These are phyloP conservation scores for Penicillium griseofulvum DNA, from an alignment of 2,329 filamentous ascomycete species.

Conservation along the genomic window DNA sequence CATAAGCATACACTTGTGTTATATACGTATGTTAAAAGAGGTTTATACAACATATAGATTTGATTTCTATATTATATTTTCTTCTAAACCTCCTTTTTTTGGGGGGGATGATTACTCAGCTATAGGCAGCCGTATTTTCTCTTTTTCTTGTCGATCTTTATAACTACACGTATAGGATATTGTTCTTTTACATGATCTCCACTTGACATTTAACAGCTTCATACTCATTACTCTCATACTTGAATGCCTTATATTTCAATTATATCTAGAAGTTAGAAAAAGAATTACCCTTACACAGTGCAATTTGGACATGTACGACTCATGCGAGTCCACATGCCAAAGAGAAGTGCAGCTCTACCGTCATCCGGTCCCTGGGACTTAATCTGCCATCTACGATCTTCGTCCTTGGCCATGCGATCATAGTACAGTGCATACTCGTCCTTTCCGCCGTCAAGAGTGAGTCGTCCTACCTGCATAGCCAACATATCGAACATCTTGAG, in stretches of 20 bases:
- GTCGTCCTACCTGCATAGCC: background rate
- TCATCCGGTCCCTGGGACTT: background rate
- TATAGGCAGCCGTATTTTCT: conserved; percentile 21
- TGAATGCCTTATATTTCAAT: background rate
- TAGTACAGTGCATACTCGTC: background rate
- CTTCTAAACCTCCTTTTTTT: background rate
- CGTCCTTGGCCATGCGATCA: background rate
- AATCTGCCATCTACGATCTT: conserved; percentile 2
- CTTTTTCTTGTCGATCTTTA: background rate
- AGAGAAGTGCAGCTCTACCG: background rate
- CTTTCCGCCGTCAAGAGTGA: background rate
- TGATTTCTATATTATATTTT: too few relatives aligned
- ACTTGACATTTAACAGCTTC: too few relatives aligned
- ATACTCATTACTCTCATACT: too few relatives aligned
- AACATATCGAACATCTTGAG: conserved; percentile 1
- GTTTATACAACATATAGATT: too few relatives aligned
- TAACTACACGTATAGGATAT: background rate
- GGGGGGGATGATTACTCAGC: conserved; percentile 20
- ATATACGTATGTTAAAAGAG: too few relatives aligned
- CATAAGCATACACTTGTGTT: too few relatives aligned
- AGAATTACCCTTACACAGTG: background rate
- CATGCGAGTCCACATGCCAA: background rate
- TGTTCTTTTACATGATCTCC: too few relatives aligned
- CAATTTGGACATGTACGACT: background rate
- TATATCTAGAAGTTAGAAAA: background rate